phyloP scores from a whole-genome alignment of 2,329 filamentous ascomycete genomes.

The Trichoderma polysporum region DNA sequence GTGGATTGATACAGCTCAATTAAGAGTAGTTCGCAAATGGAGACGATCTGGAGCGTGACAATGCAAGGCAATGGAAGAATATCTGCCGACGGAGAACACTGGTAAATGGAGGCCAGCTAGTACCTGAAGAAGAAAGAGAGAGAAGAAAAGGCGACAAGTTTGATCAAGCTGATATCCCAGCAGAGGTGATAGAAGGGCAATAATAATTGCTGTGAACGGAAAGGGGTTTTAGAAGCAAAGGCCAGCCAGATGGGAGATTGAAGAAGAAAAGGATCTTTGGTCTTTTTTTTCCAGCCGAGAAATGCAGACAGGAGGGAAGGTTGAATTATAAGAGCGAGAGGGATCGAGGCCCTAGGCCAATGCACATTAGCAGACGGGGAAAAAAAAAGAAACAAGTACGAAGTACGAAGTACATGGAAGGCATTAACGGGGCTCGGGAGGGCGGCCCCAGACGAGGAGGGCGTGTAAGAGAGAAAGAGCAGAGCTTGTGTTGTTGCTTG shows the following conservation, averaged over 20 bases:
- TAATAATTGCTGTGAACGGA: not conserved
- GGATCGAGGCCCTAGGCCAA: not conserved
- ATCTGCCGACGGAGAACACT: not conserved
- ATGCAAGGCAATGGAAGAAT: not conserved
- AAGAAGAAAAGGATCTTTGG: slow-evolving; percentile 2
- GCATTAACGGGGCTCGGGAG: slow-evolving; percentile 6
- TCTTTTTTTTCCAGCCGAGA: not conserved
- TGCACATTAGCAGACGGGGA: not conserved
- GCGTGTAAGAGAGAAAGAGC: slow-evolving; percentile 3
- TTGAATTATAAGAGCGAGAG: slow-evolving; percentile 17
- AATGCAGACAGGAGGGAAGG: slow-evolving; percentile 4
- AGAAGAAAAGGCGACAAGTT: not conserved
- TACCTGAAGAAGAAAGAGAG: not conserved
- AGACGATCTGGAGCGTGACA: no score
- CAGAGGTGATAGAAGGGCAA: not conserved
- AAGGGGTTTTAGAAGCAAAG: slow-evolving; percentile 6
- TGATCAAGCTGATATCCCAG: not conserved
- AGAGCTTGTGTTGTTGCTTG: not conserved
- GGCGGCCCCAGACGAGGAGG: slow-evolving; percentile 18
- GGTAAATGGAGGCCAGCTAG: not conserved
- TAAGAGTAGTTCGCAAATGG: not conserved
- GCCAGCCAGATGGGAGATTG: not conserved
- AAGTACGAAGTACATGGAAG: not conserved
- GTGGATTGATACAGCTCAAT: not conserved
- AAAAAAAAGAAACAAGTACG: not conserved